Evolutionary conservation across 176 grass and related monocot genomes (phyloP).

Genomic region (Chrysopogon serrulatus): DNA sequence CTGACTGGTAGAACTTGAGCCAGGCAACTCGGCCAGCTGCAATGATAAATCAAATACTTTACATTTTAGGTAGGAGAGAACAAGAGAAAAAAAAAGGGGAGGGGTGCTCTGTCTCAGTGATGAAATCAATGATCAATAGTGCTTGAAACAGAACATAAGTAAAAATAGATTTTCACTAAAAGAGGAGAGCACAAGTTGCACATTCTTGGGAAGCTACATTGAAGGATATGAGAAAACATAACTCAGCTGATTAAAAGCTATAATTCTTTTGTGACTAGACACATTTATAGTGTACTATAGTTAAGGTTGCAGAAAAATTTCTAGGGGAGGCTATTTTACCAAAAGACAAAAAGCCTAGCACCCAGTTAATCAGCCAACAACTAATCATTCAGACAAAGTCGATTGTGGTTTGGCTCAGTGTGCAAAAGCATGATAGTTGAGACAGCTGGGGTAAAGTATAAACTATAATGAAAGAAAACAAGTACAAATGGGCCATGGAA

Average conservation of each 20-base stretch:
- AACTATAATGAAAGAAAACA: neutral
- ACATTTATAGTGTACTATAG: neutral
- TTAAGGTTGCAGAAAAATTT: neutral
- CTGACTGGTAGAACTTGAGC: conserved; percentile 21
- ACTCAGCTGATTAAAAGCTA: neutral
- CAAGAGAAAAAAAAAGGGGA: neutral
- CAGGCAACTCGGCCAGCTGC: conserved; percentile 62
- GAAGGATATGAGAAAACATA: neutral
- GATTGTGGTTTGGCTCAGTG: too few relatives aligned
- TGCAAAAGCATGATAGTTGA: too few relatives aligned
- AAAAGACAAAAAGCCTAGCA: too few relatives aligned
- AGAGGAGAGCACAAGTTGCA: neutral
- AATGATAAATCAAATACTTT: neutral
- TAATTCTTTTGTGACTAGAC: neutral
- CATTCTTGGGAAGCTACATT: neutral
- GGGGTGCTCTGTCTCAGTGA: neutral
- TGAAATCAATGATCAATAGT: neutral
- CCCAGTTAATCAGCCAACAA: too few relatives aligned
- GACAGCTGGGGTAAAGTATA: too few relatives aligned
- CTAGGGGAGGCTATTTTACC: too few relatives aligned
- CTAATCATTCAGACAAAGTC: too few relatives aligned
- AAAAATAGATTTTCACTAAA: neutral
- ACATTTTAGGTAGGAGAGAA: too few relatives aligned
- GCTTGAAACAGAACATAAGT: neutral
- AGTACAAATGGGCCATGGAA: neutral